Evolutionary conservation across 2,329 filamentous ascomycete species (phyloP), one percentile per base, ranked within the genome.

Genomic region (Venturia nashicola): DNA sequence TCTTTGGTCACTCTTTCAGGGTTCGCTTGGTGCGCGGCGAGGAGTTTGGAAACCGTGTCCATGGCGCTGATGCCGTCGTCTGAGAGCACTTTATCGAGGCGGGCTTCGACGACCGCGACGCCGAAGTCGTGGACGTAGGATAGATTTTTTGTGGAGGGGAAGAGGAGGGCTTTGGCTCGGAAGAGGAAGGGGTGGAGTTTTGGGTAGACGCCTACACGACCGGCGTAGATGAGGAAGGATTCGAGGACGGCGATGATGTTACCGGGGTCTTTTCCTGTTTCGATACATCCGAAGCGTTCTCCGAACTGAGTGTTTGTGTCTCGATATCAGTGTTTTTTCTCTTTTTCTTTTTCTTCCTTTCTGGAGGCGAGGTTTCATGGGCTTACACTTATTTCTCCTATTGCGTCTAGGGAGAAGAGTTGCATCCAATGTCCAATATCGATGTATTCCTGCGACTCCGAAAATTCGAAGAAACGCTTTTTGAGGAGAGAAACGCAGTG

Each of bases 381-480:
- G 48, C 48, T 27, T 32, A 54, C 48, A 9, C 78, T 81, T 20
- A 83, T 79, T 44, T 78, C 74, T 0, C 79, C 80, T 39, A 84
- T 81, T 0, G 82, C 79, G 61, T 82, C 78, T 51, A 80, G 80
- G 0, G 77, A 78, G 63, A 77, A 81, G 66, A 72, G 80, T 65
- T 80, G 78, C 36, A 80, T 70, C 75, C 76, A 79, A 59, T 76
- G 71, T 4, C 68, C 68, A 48, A 80, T 66, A 65, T 83, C 73
- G 3, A 82, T 67, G 0, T 65, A 62, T 3, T 71, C 18, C 0
- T 68, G 68, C 0, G 65, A 62, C 0, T 65, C 61, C 1, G 77
- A 73, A 12, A 77, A 72, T 63, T 79, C 76, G 0, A 51, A 62
- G 40, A 82, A 70, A 1, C 74, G 70, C 34, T 71, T 66, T 0